Base-by-base conservation (phyloP, 2,329 filamentous ascomycete genomes). In the Aspergillus bombycis region DNA sequence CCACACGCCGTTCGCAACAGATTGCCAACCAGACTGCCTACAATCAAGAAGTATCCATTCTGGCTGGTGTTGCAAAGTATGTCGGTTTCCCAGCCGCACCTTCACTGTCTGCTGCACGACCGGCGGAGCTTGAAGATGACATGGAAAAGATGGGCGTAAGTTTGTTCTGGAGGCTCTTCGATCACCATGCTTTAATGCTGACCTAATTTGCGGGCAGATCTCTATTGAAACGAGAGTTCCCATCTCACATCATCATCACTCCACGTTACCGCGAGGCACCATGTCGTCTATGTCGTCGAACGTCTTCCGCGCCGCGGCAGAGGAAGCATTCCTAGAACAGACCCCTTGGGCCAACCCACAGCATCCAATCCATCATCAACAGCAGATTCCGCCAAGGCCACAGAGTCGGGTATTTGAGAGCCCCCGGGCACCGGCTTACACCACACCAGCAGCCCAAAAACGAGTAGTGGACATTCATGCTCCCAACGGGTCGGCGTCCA, bases 51-150 rank as follows among this genome's bases (percentile, higher is more conserved):
- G 94, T 99, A 5, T 96, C 94, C 0, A 88, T 97, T 32, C 82
- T 99, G 62, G 90, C 94, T 7, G 94, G 94, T 43, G 85, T 98
- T 58, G 94, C 94, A 41, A 98, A 97, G 79, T 94, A 97, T 76
- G 89, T 96, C 72, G 95, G 95, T 28, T 99, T 99, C 79, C 95
- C 95, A 41, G 94, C 94, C 36, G 95, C 94, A n/a, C 95, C 95
- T 23, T 85, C 91, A 38, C 90, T 99, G 79, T 84, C 84, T 62
- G 86, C 91, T 48, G 91, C 92, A 30, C 89, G 90, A 43, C 78
- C 85, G 26, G 82, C 86, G 12, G 93, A 97, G 73, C 80, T 95
- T 54, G 92, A 97, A 61, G 90, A 94, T 57, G 95, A 99, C 79
- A 83, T 98, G 67, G 89, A 91, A 75, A 91, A 91, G 70, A 97